These are phyloP conservation scores for Metschnikowia continentalis DNA, from an alignment of 805 yeast genomes.

Conservation along the genomic window DNA sequence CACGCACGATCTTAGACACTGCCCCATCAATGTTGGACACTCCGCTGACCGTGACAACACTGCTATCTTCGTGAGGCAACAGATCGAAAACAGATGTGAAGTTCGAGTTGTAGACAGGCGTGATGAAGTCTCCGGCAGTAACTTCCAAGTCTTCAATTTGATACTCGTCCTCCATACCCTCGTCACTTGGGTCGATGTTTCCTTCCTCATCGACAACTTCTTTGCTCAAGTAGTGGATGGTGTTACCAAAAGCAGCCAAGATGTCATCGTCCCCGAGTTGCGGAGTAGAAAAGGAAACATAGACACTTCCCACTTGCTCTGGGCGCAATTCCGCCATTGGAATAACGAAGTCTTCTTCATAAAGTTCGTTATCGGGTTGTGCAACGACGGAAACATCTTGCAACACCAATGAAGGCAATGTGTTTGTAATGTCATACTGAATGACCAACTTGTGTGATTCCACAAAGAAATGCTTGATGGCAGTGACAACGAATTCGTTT, in stretches of 20 bases:
- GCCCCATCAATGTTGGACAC: constrained; percentile 33
- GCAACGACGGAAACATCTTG: constrained; percentile 72
- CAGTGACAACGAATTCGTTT: constrained; percentile 86
- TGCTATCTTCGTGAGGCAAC: constrained; percentile 54
- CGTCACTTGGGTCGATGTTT: constrained; percentile 59
- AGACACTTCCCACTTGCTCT: constrained; percentile 65
- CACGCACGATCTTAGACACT: constrained; percentile 48
- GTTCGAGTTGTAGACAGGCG: constrained; percentile 73
- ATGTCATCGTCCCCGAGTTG: constrained; percentile 38
- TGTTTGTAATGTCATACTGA: constrained; percentile 82
- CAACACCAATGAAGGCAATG: constrained; percentile 71
- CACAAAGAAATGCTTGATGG: constrained; percentile 74
- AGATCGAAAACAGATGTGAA: constrained; percentile 74
- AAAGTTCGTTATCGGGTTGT: constrained; percentile 55
- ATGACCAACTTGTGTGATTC: constrained; percentile 65
- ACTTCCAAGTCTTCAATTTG: constrained; percentile 78
- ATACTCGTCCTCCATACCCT: constrained; percentile 91
- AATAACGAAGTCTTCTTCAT: constrained; percentile 65
- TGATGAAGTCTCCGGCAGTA: constrained; percentile 75
- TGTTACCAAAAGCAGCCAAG: constrained; percentile 53
- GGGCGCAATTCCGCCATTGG: constrained; percentile 74
- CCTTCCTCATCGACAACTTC: constrained; percentile 75
- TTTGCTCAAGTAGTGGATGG: constrained; percentile 68
- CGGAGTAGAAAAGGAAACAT: constrained; percentile 69
- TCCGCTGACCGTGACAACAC: constrained; percentile 61